Percentiles rank a stretch among this genome's conserved stretches.
These are phyloP conservation scores for Apiospora marii DNA, from an alignment of 2,329 filamentous ascomycete genomes.

Conservation along the genomic window DNA sequence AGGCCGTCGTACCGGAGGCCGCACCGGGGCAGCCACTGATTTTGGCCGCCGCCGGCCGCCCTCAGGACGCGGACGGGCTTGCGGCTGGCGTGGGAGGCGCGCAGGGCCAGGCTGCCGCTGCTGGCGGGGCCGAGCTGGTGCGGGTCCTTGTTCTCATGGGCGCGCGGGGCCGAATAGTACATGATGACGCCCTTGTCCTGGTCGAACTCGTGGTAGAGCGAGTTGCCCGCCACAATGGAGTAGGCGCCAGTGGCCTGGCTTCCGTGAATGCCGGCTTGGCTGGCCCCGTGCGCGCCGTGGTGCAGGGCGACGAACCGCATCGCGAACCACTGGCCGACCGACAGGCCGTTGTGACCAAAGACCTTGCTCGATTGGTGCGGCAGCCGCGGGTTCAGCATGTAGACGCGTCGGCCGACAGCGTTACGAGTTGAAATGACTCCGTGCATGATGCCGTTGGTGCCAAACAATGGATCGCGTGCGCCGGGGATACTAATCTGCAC, in stretches of 20 bases:
- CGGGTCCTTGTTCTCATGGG: constrained; percentile 31
- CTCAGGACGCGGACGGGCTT: constrained; percentile 39
- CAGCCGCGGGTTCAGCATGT: constrained; percentile 33
- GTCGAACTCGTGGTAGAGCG: constrained; percentile 33
- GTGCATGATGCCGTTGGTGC: constrained; percentile 37
- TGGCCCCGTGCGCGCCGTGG: constrained; percentile 38
- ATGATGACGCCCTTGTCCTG: constrained; percentile 30
- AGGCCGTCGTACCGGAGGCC: constrained; percentile 42
- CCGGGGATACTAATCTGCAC: constrained; percentile 29
- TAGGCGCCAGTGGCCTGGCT: constrained; percentile 33
- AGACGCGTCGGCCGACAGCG: constrained; percentile 27
- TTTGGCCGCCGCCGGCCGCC: constrained; percentile 31
- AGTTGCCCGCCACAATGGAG: constrained; percentile 36
- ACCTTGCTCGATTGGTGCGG: constrained; percentile 31
- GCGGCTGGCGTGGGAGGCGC: constrained; percentile 30
- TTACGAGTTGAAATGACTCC: constrained; percentile 32
- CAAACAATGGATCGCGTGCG: constrained; percentile 34
- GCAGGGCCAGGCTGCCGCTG: constrained; percentile 34
- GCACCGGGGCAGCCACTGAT: constrained; percentile 32
- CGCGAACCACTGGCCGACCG: constrained; percentile 38
- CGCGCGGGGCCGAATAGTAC: constrained; percentile 34
- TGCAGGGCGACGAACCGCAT: constrained; percentile 36
- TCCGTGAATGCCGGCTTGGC: constrained; percentile 38
- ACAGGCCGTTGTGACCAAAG: constrained; percentile 38
- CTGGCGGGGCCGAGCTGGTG: constrained; percentile 29